A percentile compares a stretch with the other conserved stretches of the same genome.
Conservation (phyloP, 2,329 filamentous ascomycete species). For the Pleomassaria siparia region DNA sequence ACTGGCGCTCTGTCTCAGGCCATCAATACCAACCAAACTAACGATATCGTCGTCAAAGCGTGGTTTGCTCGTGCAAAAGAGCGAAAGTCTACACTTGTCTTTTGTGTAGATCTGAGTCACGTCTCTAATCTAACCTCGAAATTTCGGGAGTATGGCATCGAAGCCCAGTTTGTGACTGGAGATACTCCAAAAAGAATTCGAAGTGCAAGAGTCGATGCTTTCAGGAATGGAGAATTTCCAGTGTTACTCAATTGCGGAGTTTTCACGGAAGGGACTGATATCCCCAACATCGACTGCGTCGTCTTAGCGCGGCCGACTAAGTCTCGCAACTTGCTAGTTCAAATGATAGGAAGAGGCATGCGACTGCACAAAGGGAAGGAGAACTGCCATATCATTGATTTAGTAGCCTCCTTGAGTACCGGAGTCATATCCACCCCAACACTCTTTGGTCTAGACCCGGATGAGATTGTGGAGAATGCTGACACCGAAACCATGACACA, state of each 20-base stretch:
- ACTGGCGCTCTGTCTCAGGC: conserved; percentile 73
- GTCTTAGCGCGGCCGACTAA: conserved; percentile 84
- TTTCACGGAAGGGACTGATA: conserved; percentile 96
- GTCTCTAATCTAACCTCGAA: conserved; percentile 71
- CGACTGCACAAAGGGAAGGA: conserved; percentile 77
- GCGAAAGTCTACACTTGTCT: conserved; percentile 84
- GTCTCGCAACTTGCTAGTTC: conserved; percentile 89
- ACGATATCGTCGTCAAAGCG: conserved; percentile 80
- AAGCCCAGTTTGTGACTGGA: conserved; percentile 85
- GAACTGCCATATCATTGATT: conserved; percentile 93
- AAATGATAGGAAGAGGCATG: conserved; percentile 97
- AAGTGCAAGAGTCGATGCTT: conserved; percentile 70
- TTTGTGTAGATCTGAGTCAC: conserved; percentile 89
- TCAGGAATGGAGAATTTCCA: conserved; percentile 74
- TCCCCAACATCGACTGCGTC: conserved; percentile 95
- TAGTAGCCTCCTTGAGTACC: conserved; percentile 81
- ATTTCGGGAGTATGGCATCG: conserved; percentile 76
- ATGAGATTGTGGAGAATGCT: conserved; percentile 70
- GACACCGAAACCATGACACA: conserved; percentile 63
- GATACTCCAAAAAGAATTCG: conserved; percentile 72
- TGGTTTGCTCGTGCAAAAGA: conserved; percentile 77
- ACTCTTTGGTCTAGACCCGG: conserved; percentile 86
- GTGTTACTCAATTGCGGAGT: conserved; percentile 94
- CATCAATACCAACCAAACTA: conserved; percentile 80
- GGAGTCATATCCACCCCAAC: conserved; percentile 91